A percentile compares a stretch with the other conserved stretches of the same genome.
Evolutionary conservation across 257 asterid genomes (phyloP).

Genomic region (Hygrophila difformis): DNA sequence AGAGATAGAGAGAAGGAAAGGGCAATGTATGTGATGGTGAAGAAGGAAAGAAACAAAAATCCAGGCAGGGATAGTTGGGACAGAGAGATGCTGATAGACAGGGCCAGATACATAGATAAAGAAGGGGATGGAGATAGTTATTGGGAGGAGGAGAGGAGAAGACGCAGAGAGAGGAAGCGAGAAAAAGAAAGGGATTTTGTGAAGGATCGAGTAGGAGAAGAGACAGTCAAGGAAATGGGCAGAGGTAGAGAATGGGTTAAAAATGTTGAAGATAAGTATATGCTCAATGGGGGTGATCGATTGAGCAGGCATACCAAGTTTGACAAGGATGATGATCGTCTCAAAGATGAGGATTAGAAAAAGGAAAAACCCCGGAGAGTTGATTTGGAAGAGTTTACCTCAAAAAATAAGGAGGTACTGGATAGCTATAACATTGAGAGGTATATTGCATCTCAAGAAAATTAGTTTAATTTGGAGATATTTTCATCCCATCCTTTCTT

Average conservation of each 20-base stretch:
- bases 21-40: slow-evolving; percentile 18
- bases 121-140: slow-evolving; percentile 33
- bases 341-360: slow-evolving; percentile 43
- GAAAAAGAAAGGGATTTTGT: slow-evolving; percentile 24
- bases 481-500: neutral
- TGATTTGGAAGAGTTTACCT: slow-evolving; percentile 22
- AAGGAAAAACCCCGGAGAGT: slow-evolving; percentile 35
- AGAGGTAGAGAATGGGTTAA: slow-evolving; percentile 36
- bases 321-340: slow-evolving; percentile 41
- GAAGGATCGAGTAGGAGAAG: slow-evolving; percentile 28
- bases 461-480: slow-evolving; percentile 5
- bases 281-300: slow-evolving; percentile 35
- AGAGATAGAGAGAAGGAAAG: slow-evolving; percentile 15
- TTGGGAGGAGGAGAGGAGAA: slow-evolving; percentile 21
- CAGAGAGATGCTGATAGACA: slow-evolving; percentile 12
- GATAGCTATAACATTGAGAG: slow-evolving; percentile 31
- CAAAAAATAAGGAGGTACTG: slow-evolving; percentile 25
- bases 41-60: slow-evolving; percentile 16
- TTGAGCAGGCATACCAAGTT: too few species aligned
- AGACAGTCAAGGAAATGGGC: slow-evolving; percentile 29
- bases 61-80: slow-evolving; percentile 16
- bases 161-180: slow-evolving; percentile 23
- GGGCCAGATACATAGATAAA: slow-evolving; percentile 24
- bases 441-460: slow-evolving; percentile 27
- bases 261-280: slow-evolving; percentile 35